Percentiles rank a stretch among this genome's conserved stretches.
These are phyloP conservation scores for Pythium aphanidermatum DNA, from an alignment of 352 stramenopile genomes.

Conservation along the genomic window DNA sequence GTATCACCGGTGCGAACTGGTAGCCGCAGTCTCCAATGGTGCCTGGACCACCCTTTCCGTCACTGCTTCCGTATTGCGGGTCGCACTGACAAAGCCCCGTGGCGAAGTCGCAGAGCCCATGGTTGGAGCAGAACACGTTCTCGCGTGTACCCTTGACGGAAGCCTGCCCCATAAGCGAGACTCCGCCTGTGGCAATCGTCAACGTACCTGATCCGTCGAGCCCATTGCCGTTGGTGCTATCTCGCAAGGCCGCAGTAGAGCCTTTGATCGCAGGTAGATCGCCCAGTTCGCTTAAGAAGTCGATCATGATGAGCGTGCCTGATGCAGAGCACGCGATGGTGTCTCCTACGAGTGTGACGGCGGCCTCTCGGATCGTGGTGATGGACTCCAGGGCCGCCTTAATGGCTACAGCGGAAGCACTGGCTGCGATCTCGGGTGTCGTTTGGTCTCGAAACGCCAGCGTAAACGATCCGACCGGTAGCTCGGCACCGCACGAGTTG, in stretches of 20 bases:
- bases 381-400: constrained; percentile 46
- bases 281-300: constrained; percentile 54
- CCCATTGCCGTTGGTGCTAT: constrained; percentile 45
- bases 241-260: constrained; percentile 30
- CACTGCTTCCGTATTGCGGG: constrained; percentile 55
- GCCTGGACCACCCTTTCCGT: constrained; percentile 59
- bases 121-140: constrained; percentile 70
- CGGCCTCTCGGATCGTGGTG: constrained; percentile 33
- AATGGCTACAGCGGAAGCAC: constrained; percentile 27
- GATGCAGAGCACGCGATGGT: constrained; percentile 33
- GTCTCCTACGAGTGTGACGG: constrained; percentile 29
- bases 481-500: constrained; percentile 60
- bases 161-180: constrained; percentile 21
- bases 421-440: constrained; percentile 33
- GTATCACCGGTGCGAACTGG: constrained; percentile 17
- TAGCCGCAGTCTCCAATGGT: constrained; percentile 73
- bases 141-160: constrained; percentile 67
- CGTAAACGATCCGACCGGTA: constrained; percentile 49
- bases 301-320: constrained; percentile 44
- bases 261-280: constrained; percentile 42
- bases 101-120: constrained; percentile 58
- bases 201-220: constrained; percentile 47
- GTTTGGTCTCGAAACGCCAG: constrained; percentile 60
- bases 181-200: constrained; percentile 31
- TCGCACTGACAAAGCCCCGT: constrained; percentile 60